Evolutionary conservation across 2,329 filamentous ascomycete genomes (phyloP), one percentile per base, ranked within the genome.

Genomic region (Aspergillus versicolor): DNA sequence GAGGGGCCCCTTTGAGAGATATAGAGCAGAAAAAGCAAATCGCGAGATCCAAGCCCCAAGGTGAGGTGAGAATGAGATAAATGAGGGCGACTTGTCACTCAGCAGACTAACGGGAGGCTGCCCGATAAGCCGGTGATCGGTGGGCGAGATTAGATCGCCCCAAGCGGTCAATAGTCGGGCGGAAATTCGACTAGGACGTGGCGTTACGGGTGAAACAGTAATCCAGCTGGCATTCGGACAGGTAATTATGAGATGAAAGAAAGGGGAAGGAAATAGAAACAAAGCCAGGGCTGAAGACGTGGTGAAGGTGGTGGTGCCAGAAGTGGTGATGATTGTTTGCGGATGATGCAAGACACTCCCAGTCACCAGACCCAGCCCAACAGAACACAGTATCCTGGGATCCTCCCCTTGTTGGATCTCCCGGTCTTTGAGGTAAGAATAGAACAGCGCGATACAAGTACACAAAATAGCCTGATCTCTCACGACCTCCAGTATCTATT

Each of bases 271-370:
- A 15, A 41, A n/a, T 21, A 8, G 44, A 41, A 50, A 57, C 30
- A 42, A 44, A 45, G 34, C 49, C 32, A 30, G 34, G 46, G 32
- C 4, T 30, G 24, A 56, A 45, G 40, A 56, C 32, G 43, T 12
- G 3, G 24, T 19, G 34, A 45, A 49, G 40, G 38, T 37, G 61
- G 61, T 63, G 61, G 62, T 61, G 61, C 63, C 63, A n/a, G 13
- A 12, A n/a, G 54, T 43, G 50, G 41, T 45, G 50, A 52, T 52
- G 41, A 52, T 52, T 56, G 54, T 51, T 51, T 52, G 43, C 22
- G 54, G 54, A 56, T 56, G 54, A 56, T 56, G 54, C 54, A 56
- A 56, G 54, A 56, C 13, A 40, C 2, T 37, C 22, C 22, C 15
- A 56, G 54, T 56, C 54, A 56, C 48, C 54, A 47, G 54, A 56